Base-by-base conservation (phyloP, 208 protist species). In the Acanthamoeba comandoni region DNA sequence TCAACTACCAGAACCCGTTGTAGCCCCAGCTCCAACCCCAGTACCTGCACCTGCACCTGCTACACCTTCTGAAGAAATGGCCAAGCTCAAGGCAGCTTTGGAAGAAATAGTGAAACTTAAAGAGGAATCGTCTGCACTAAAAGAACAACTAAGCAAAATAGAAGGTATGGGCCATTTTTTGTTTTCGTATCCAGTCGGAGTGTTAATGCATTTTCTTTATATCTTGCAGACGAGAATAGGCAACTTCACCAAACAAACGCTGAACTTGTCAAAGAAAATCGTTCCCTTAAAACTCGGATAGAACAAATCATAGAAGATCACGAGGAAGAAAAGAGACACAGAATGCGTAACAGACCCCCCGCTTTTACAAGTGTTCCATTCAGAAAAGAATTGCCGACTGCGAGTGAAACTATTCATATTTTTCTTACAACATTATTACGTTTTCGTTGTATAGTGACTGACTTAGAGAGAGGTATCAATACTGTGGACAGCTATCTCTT, bases 321-420 rank as follows among this genome's bases (percentile, higher is more conserved):
- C 79, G 79, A 87, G 12, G 79, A 87, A 24, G 79, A 87, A 49
- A 87, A 43, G n/a, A n/a, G 79, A 9, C 29, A 64, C 13, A 53
- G 79, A 26, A 87, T 87, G 79, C 5, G 79, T 87, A 86, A 64
- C 57, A 26, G 57, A 64, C 5, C n/a, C 57, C 57, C 57, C n/a
- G 22, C 9, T 70, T 70, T 70, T 35, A 65, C 58, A 65, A 7
- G 22, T 65, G 22, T 29, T 26, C 55, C 55, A 15, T 60, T 60
- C 55, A n/a, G n/a, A n/a, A n/a, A n/a, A n/a, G n/a, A n/a, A n/a
- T n/a, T n/a, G n/a, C n/a, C n/a, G n/a, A n/a, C n/a, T n/a, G n/a
- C n/a, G n/a, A n/a, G n/a, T n/a, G n/a, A n/a, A n/a, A n/a, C n/a
- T 43, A 5, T 1, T 43, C 35, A 43, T 43, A 43, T 43, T 43